phyloP scores from a whole-genome alignment of 1,284 basidiomycete species.

The Irpex lacteus region DNA sequence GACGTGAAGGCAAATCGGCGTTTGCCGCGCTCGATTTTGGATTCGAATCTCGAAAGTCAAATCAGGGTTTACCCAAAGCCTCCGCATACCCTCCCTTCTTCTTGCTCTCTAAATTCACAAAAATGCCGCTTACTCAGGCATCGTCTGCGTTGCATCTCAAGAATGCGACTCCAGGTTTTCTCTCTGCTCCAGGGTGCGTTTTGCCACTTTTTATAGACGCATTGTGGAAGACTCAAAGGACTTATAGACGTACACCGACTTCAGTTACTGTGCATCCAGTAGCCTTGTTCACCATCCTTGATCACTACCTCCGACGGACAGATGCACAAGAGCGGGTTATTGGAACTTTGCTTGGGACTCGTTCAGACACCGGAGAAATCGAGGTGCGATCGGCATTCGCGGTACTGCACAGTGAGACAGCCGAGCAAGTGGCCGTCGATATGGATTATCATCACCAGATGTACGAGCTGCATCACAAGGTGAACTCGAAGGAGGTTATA shows the following conservation, averaged over 20 bases:
- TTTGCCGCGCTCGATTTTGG: slow-evolving; percentile 34
- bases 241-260: slow-evolving; percentile 63
- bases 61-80: slow-evolving; percentile 5
- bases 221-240: background rate
- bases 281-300: slow-evolving; percentile 93
- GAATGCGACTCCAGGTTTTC: slow-evolving; percentile 33
- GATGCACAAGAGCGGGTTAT: slow-evolving; percentile 88
- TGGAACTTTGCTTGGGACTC: slow-evolving; percentile 90
- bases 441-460: slow-evolving; percentile 95
- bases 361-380: slow-evolving; percentile 55
- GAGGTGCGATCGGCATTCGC: slow-evolving; percentile 85
- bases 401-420: slow-evolving; percentile 89
- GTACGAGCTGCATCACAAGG: slow-evolving; percentile 87
- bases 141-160: slow-evolving; percentile 71
- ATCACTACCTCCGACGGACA: slow-evolving; percentile 92
- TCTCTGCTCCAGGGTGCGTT: slow-evolving; percentile 32
- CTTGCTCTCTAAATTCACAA: slow-evolving; percentile 15
- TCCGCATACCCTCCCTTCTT: slow-evolving; percentile 18
- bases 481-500: slow-evolving; percentile 83
- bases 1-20: slow-evolving; percentile 22
- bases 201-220: background rate
- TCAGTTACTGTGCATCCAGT: slow-evolving; percentile 87
- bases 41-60: slow-evolving; percentile 9
- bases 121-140: slow-evolving; percentile 66
- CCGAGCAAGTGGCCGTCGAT: slow-evolving; percentile 91